Percentiles rank a stretch among this genome's conserved stretches.
These are phyloP conservation scores for Penicillium sp. DNA, from an alignment of 2,329 filamentous ascomycete species.

Conservation along the genomic window DNA sequence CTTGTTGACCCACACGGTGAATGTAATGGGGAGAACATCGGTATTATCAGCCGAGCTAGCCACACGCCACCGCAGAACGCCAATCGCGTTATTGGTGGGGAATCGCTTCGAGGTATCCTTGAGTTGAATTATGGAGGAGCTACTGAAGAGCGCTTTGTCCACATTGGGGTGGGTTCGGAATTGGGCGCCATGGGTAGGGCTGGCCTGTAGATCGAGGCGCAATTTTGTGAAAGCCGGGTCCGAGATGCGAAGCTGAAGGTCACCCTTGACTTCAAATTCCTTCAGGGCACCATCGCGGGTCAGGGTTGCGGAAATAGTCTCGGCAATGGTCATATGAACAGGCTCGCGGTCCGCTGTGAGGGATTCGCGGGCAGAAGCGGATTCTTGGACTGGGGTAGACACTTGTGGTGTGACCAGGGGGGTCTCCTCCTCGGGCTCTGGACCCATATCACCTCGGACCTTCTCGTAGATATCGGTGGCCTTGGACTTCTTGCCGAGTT, in stretches of 20 bases:
- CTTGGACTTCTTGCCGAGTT: conserved; percentile 98
- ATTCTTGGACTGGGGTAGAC: conserved; percentile 52
- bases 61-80: conserved; percentile 84
- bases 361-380: conserved; percentile 58
- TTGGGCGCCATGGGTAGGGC: conserved; percentile 78
- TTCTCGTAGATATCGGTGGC: conserved; percentile 96
- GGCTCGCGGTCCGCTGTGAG: conserved; percentile 75
- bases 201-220: conserved; percentile 76
- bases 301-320: conserved; percentile 86
- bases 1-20: conserved; percentile 97
- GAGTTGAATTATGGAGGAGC: conserved; percentile 80
- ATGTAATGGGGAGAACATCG: conserved; percentile 83
- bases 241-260: conserved; percentile 85
- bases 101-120: conserved; percentile 86
- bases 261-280: conserved; percentile 85
- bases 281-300: conserved; percentile 84
- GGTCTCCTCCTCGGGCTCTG: conserved; percentile 70
- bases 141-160: conserved; percentile 83
- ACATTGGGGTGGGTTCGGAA: conserved; percentile 97
- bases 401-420: conserved; percentile 67
- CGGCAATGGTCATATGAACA: conserved; percentile 83
- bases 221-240: conserved; percentile 88
- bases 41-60: conserved; percentile 78
- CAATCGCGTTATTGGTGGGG: conserved; percentile 90
- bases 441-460: conserved; percentile 86